Evolutionary conservation across 768 basidiomycete genomes (phyloP).

Genomic region (Russula foetens): DNA sequence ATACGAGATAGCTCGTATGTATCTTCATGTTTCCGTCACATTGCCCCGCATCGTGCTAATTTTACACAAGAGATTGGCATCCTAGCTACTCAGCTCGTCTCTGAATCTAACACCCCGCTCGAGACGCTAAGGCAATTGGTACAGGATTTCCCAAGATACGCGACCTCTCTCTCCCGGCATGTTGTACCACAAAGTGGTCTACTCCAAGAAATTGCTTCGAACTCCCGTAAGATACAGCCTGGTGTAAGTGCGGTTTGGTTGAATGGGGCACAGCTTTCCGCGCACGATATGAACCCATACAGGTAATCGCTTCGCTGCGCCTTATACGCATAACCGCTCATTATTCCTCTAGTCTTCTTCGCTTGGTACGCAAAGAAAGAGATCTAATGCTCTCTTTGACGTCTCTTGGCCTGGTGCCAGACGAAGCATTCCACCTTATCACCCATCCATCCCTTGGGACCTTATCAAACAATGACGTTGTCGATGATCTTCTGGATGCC

Average conservation of each 20-base stretch:
- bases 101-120: slow-evolving; percentile 46
- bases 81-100: slow-evolving; percentile 69
- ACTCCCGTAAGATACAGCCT: slow-evolving; percentile 44
- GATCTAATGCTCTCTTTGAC: slow-evolving; percentile 49
- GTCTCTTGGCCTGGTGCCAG: slow-evolving; percentile 50
- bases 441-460: slow-evolving; percentile 51
- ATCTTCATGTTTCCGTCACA: not conserved
- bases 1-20: slow-evolving; percentile 39
- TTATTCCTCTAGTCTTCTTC: slow-evolving; percentile 43
- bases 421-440: slow-evolving; percentile 65
- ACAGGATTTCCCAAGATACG: slow-evolving; percentile 88
- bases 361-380: slow-evolving; percentile 68
- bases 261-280: slow-evolving; percentile 59
- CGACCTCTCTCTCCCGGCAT: slow-evolving; percentile 62
- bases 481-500: slow-evolving; percentile 83
- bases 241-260: slow-evolving; percentile 65
- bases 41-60: slow-evolving; percentile 34
- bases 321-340: not conserved
- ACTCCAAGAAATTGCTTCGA: slow-evolving; percentile 45
- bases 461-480: slow-evolving; percentile 39
- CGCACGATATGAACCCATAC: slow-evolving; percentile 64
- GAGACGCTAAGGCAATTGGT: slow-evolving; percentile 56
- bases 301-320: slow-evolving; percentile 31
- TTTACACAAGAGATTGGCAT: slow-evolving; percentile 49
- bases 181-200: slow-evolving; percentile 46